Percentiles rank a stretch among this genome's conserved stretches.
Evolutionary conservation across 2,329 filamentous ascomycete genomes (phyloP).

Genomic region (Uncinocarpus reesii): DNA sequence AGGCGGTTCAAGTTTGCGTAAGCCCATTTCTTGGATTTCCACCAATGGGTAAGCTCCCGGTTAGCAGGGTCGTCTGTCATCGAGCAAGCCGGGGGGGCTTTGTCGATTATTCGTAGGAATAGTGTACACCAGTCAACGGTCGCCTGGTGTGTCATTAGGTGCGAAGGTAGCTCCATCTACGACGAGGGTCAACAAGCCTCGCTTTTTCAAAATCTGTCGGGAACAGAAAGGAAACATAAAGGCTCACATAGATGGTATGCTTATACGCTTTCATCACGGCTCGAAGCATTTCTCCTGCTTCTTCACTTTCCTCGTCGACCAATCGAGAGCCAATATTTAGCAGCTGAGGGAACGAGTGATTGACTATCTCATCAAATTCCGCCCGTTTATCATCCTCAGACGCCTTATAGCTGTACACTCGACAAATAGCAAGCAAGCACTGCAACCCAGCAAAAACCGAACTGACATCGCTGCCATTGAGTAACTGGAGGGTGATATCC

Average conservation of each 20-base stretch:
- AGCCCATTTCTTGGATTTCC: slow-evolving; percentile 99
- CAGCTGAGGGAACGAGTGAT: slow-evolving; percentile 78
- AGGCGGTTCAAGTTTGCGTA: slow-evolving; percentile 96
- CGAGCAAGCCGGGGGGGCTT: slow-evolving; percentile 66
- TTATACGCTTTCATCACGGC: slow-evolving; percentile 95
- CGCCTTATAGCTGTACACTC: slow-evolving; percentile 87
- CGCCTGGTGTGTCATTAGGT: slow-evolving; percentile 65
- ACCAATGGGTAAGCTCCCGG: slow-evolving; percentile 92
- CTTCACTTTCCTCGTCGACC: slow-evolving; percentile 80
- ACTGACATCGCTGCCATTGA: slow-evolving; percentile 73
- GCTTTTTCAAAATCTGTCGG: not conserved
- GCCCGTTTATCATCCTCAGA: slow-evolving; percentile 56
- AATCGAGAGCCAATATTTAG: slow-evolving; percentile 78
- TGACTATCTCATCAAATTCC: slow-evolving; percentile 91
- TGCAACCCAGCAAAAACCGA: slow-evolving; percentile 90
- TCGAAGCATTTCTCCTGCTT: slow-evolving; percentile 93
- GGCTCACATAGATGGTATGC: slow-evolving; percentile 84
- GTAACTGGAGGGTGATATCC: slow-evolving; percentile 78
- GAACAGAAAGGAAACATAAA: not conserved
- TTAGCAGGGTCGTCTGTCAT: slow-evolving; percentile 73
- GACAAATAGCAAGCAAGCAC: slow-evolving; percentile 87
- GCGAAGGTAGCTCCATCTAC: slow-evolving; percentile 74
- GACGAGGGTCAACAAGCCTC: not conserved
- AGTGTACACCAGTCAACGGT: slow-evolving; percentile 95
- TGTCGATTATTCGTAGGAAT: slow-evolving; percentile 81